Evolutionary conservation across 495 filamentous ascomycete species (phyloP).

Genomic region (Entonaema liquescens): DNA sequence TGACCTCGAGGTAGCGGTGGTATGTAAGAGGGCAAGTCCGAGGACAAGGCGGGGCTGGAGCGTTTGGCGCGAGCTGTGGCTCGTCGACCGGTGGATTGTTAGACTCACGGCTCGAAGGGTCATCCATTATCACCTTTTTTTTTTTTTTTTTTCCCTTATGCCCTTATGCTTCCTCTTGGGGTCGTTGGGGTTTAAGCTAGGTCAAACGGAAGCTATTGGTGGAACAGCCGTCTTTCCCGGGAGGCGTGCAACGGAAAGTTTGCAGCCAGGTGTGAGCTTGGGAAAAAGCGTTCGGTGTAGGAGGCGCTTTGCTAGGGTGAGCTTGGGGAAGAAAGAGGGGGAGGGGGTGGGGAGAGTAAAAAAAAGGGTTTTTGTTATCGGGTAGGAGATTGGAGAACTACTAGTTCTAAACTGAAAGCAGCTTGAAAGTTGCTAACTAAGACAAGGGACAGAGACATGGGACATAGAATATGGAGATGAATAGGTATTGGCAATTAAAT

Average conservation of each 20-base stretch:
- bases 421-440: slow-evolving; percentile 25
- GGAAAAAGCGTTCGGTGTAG: slow-evolving; percentile 36
- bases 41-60: slow-evolving; percentile 37
- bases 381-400: slow-evolving; percentile 29
- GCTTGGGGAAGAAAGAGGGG: slow-evolving; percentile 20
- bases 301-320: neutral
- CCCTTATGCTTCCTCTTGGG: slow-evolving; percentile 19
- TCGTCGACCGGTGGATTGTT: slow-evolving; percentile 36
- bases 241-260: slow-evolving; percentile 27
- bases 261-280: slow-evolving; percentile 37
- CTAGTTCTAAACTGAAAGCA: slow-evolving; percentile 8
- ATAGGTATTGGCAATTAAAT: slow-evolving; percentile 8
- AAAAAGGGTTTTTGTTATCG: slow-evolving; percentile 33
- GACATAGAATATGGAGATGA: neutral
- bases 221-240: slow-evolving; percentile 32
- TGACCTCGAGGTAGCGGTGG: slow-evolving; percentile 51
- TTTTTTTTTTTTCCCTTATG: slow-evolving; percentile 1
- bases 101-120: slow-evolving; percentile 36
- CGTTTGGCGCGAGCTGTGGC: slow-evolving; percentile 42
- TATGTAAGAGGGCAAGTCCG: slow-evolving; percentile 37
- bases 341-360: slow-evolving; percentile 40
- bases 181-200: slow-evolving; percentile 13
- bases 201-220: slow-evolving; percentile 30
- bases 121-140: slow-evolving; percentile 28
- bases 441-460: slow-evolving; percentile 8